Percentiles rank a stretch among this genome's conserved stretches.
These are phyloP conservation scores for Ogataea pini DNA, from an alignment of 805 yeast species.

Conservation along the genomic window DNA sequence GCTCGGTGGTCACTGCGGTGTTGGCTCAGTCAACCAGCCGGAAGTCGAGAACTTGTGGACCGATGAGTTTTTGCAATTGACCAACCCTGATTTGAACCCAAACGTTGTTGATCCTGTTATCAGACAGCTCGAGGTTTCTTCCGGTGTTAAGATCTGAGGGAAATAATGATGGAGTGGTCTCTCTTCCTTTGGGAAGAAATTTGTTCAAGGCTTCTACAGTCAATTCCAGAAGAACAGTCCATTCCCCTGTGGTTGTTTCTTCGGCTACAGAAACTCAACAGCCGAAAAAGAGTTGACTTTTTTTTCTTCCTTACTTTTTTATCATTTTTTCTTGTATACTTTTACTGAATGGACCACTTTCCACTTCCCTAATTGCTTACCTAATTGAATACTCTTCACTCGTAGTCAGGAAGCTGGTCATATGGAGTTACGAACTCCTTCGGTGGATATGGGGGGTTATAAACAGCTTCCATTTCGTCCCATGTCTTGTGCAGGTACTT, in stretches of 20 bases:
- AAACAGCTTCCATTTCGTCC: constrained; percentile 35
- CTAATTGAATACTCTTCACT: background rate
- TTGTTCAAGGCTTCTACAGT: background rate
- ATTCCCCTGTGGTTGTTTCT: background rate
- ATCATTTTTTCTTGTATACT: background rate
- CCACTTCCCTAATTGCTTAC: background rate
- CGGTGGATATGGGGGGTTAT: constrained; percentile 33
- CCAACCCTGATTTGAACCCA: constrained; percentile 61
- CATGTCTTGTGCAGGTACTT: constrained; percentile 32
- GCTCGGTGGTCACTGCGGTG: constrained; percentile 89
- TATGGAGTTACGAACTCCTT: constrained; percentile 26
- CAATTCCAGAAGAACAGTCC: background rate
- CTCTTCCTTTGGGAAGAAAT: background rate
- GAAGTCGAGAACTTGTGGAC: constrained; percentile 82
- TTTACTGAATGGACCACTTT: background rate
- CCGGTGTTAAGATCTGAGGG: constrained; percentile 51
- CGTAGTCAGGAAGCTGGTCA: constrained; percentile 20
- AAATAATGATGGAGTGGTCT: background rate
- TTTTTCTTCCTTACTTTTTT: background rate
- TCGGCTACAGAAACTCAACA: background rate
- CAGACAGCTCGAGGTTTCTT: constrained; percentile 65
- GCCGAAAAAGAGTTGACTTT: background rate
- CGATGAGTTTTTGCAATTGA: constrained; percentile 66
- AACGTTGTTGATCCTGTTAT: constrained; percentile 67
- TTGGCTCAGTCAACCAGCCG: constrained; percentile 54